Evolutionary conservation across 2,329 filamentous ascomycete genomes (phyloP), one percentile per base, ranked within the genome.

Genomic region (Fusarium coffeatum): DNA sequence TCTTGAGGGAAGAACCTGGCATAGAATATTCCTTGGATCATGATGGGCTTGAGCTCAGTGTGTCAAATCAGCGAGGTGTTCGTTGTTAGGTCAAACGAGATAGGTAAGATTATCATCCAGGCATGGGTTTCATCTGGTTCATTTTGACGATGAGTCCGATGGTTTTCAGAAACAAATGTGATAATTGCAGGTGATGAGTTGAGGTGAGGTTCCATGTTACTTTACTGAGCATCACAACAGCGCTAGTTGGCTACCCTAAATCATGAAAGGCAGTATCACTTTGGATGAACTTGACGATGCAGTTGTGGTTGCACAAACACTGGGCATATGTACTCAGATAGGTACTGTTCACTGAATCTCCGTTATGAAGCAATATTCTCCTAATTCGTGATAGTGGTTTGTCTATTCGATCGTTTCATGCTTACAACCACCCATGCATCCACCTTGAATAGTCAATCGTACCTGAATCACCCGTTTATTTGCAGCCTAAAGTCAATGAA

Each of bases 21-120:
- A 77, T 91, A 92, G 74, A 92, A 92, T 61, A 92, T 91, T 72
- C 88, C 89, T 76, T 90, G 87, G 56, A 92, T 92, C 87, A 90
- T 90, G 74, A 27, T 63, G 66, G n/a, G 42, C 20, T 49, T 40
- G 30, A 34, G 47, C 27, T 76, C 62, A 66, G 1, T 63, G 20
- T 22, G 47, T 63, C 74, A 59, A 47, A 64, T 54, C 45, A 69
- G 54, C 37, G 15, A 23, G 3, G 7, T 41, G 5, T 53, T 40
- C 46, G 27, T 23, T 48, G 22, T 34, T 5, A 23, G 12, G 20
- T 55, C 25, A 41, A 23, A 11, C 20, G 5, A 27, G 10, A 7
- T 18, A 9, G 22, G 16, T 16, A n/a, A 22, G 13, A 23, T 27
- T 10, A 22, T 53, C 49, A 42, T 22, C 20, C n/a, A 28, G 49